These are phyloP conservation scores for Wickerhamiella shivajii DNA, from an alignment of 805 yeast species.

Conservation along the genomic window DNA sequence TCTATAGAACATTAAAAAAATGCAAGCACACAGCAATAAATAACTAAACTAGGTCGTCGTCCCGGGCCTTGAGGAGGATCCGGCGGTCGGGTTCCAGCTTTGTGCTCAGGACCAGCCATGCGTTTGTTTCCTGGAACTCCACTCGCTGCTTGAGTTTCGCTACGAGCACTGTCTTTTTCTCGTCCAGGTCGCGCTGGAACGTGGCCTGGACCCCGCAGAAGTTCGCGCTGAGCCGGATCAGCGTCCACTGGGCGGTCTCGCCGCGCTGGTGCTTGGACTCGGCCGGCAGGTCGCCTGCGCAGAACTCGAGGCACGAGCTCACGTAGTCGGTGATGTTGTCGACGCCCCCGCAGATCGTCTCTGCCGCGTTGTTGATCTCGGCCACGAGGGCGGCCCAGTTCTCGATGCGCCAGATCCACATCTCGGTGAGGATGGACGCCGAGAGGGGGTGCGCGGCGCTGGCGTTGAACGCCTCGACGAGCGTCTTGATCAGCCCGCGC, in stretches of 20 bases:
- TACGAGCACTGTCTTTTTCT: neutral
- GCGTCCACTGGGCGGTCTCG: neutral
- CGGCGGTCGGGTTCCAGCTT: slow-evolving; percentile 1
- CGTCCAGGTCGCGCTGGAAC: neutral
- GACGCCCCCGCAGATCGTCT: neutral
- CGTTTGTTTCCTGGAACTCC: neutral
- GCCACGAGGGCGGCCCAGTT: too few relatives aligned
- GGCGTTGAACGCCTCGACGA: slow-evolving; percentile 4
- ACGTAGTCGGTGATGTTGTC: neutral
- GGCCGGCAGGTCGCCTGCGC: neutral
- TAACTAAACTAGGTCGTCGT: too few relatives aligned
- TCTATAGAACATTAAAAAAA: too few relatives aligned
- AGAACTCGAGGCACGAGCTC: neutral
- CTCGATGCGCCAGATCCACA: slow-evolving; percentile 8
- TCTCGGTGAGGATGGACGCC: slow-evolving; percentile 4
- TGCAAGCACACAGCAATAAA: too few relatives aligned
- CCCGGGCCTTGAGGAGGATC: neutral
- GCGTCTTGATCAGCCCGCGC: slow-evolving; percentile 12
- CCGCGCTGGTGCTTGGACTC: neutral
- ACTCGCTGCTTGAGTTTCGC: slow-evolving; percentile 4
- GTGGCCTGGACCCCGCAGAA: neutral
- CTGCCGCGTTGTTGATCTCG: neutral
- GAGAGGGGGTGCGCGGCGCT: neutral
- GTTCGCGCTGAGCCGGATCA: neutral
- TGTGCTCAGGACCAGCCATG: neutral